Conservation (phyloP, 345 rosid genomes). For the Turritis glabra region DNA sequence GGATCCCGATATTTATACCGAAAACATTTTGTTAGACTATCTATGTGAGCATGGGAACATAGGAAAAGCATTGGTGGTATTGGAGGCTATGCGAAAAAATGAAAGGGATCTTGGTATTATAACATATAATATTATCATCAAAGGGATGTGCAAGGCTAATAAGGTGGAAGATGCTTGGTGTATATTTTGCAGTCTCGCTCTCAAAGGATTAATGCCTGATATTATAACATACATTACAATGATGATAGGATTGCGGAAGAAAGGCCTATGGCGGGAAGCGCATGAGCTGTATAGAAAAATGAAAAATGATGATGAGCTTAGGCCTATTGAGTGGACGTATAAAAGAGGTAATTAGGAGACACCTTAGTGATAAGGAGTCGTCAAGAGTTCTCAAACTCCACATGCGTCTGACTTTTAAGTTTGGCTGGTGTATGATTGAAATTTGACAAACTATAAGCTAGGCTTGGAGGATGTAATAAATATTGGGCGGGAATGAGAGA, state of each 20-base stretch:
- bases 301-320: not conserved
- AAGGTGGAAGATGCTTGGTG: constrained; percentile 8
- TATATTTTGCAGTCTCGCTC: not conserved
- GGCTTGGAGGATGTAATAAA: not conserved
- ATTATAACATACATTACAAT: constrained; percentile 2
- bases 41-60: not conserved
- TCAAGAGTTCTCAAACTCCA: not conserved
- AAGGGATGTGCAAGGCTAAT: not conserved
- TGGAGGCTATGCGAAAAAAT: not conserved
- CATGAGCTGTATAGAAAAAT: constrained; percentile 4
- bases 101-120: not conserved
- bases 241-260: constrained; percentile 18
- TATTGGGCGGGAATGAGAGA: no score
- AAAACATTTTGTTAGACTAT: not conserved
- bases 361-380: not conserved
- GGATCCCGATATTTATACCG: not conserved
- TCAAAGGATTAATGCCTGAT: not conserved
- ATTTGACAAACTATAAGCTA: not conserved
- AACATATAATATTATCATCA: not conserved
- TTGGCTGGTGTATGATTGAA: not conserved
- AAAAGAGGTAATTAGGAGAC: not conserved
- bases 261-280: not conserved
- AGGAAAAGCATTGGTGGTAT: not conserved
- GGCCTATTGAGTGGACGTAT: constrained; percentile 4
- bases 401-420: not conserved